Evolutionary conservation across 1,284 basidiomycete species (phyloP).

Genomic region (Ceratobasidium sp.): DNA sequence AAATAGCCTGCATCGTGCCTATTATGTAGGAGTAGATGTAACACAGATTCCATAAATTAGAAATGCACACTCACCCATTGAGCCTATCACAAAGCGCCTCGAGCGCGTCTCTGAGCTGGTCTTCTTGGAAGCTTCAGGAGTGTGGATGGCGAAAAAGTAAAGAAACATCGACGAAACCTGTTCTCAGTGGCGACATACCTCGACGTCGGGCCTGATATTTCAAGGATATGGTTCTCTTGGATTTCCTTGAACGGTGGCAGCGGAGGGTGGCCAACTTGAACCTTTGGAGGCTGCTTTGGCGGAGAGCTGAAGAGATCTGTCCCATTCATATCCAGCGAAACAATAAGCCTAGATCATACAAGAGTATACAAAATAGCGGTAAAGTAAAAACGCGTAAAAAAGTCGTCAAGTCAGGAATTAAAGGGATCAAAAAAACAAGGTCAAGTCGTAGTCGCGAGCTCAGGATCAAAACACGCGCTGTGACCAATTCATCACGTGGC

Average conservation of each 20-base stretch:
- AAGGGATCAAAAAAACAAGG: slow-evolving; percentile 29
- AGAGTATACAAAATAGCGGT: slow-evolving; percentile 7
- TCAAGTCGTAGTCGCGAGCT: slow-evolving; percentile 4
- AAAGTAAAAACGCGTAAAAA: slow-evolving; percentile 36
- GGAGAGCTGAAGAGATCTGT: slow-evolving; percentile 32
- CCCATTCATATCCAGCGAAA: slow-evolving; percentile 34
- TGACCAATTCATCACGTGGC: slow-evolving; percentile 33
- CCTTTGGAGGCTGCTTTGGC: slow-evolving; percentile 36
- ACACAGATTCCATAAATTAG: neutral
- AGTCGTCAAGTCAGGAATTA: slow-evolving; percentile 35
- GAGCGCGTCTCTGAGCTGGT: slow-evolving; percentile 41
- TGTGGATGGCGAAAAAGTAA: slow-evolving; percentile 31
- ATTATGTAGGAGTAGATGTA: neutral
- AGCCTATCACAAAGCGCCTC: slow-evolving; percentile 38
- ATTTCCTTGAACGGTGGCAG: slow-evolving; percentile 35
- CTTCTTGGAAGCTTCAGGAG: slow-evolving; percentile 39
- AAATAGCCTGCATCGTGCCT: slow-evolving; percentile 37
- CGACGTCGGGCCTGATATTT: slow-evolving; percentile 24
- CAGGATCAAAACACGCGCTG: slow-evolving; percentile 33
- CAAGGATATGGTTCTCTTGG: slow-evolving; percentile 25
- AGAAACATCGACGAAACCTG: slow-evolving; percentile 19
- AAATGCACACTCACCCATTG: slow-evolving; percentile 14
- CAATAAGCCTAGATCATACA: slow-evolving; percentile 41
- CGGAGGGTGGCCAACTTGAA: slow-evolving; percentile 40
- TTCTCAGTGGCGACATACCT: slow-evolving; percentile 31